Base-by-base conservation (phyloP, 371 early-diverging fungal species). In the Apophysomyces trapeziformis region DNA sequence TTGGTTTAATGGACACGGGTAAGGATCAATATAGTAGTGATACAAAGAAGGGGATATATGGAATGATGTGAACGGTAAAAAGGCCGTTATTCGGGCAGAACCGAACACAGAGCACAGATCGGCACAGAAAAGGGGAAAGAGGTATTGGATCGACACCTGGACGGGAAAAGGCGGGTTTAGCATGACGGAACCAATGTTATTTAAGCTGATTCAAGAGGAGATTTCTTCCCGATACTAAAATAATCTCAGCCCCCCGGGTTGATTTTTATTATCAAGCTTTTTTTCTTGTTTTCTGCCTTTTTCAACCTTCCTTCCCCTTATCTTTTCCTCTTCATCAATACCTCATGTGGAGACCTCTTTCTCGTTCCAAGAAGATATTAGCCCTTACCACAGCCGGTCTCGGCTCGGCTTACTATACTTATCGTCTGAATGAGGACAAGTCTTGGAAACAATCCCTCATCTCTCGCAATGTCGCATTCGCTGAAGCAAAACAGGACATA, bases 261-360 rank as follows among this genome's bases (percentile, higher is more conserved):
- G 41, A 26, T 26, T 26, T 21, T 26, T 35, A 18, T 50, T 21
- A 50, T 21, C 18, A 50, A 21, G 9, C 54, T 21, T 18, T 21
- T n/a, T 50, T 9, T 21, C 54, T 50, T 50, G 16, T 21, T 21
- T 50, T 21, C 54, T 21, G 9, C 21, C 54, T 18, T 9, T n/a
- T 13, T 18, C 16, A 45, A 45, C 9, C 14, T 45, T 13, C 46
- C 46, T 45, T 45, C 16, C 46, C 46, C 46, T 45, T 18, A 45
- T 45, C 46, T 26, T 0, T 26, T 0, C 32, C 2, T 26, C 32
- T 26, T 26, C 32, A 26, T 26, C 41, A 41, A 41, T 50, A 21
- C 54, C 46, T 45, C 47, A 83, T 83, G 83, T 83, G 78, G 78
- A 77, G 74, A 80, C 71, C 68, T 56, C 60, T 78, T 61, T 70